Conservation (phyloP, 2,329 filamentous ascomycete genomes). For the Raffaelea ambrosiae region DNA sequence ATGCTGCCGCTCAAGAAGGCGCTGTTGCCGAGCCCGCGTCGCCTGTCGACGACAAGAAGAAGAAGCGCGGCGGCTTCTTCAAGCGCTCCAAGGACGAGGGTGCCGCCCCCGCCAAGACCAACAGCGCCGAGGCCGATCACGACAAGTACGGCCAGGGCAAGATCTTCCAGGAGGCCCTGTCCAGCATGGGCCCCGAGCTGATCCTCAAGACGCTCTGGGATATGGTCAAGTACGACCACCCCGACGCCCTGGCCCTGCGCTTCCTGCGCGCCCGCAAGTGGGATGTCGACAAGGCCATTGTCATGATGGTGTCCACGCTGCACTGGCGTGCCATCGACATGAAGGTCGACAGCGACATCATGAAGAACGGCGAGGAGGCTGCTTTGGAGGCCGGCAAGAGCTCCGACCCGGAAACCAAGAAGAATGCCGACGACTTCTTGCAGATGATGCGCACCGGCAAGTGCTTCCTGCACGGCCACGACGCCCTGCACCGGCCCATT, state of each 20-base stretch:
- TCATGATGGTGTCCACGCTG: constrained; percentile 93
- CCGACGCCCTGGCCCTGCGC: constrained; percentile 72
- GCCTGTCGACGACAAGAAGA: constrained; percentile 49
- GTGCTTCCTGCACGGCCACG: constrained; percentile 80
- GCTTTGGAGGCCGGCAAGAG: constrained; percentile 53
- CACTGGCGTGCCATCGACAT: constrained; percentile 80
- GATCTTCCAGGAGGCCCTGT: constrained; percentile 74
- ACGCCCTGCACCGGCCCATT: constrained; percentile 77
- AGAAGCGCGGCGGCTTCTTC: constrained; percentile 58
- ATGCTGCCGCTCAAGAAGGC: constrained; percentile 1
- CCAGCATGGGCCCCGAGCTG: constrained; percentile 66
- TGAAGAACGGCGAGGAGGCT: constrained; percentile 63
- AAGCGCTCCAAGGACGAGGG: constrained; percentile 38
- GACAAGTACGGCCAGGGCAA: constrained; percentile 93
- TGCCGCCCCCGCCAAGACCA: background rate
- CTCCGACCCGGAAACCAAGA: constrained; percentile 53
- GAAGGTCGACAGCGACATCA: constrained; percentile 83
- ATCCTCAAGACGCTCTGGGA: constrained; percentile 78
- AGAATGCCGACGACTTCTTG: constrained; percentile 67
- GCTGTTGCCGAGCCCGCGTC: constrained; percentile 13
- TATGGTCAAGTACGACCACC: constrained; percentile 93
- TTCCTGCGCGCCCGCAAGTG: constrained; percentile 89
- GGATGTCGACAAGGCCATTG: constrained; percentile 85
- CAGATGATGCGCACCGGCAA: constrained; percentile 82
- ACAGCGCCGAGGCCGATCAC: constrained; percentile 40